Percentiles rank a stretch among this genome's conserved stretches.
Evolutionary conservation across 208 protist genomes (phyloP).

Genomic region (Trypanosoma conorhini): DNA sequence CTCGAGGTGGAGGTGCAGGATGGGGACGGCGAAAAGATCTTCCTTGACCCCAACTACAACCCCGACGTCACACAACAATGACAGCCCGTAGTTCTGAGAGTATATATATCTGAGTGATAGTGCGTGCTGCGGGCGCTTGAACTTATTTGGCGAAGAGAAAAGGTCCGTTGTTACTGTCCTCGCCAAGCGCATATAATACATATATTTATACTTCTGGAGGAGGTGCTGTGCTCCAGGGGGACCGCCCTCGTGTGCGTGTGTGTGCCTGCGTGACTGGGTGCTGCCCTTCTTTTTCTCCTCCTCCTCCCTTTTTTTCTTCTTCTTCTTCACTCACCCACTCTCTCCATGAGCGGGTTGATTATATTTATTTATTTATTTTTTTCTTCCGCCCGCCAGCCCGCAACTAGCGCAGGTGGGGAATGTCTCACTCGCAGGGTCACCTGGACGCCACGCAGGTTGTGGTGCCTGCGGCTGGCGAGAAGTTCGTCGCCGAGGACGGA

Average conservation of each 20-base stretch:
- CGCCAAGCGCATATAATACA: too few species aligned
- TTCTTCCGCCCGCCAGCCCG: slow-evolving; percentile 16
- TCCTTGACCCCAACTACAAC: slow-evolving; percentile 88
- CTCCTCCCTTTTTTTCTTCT: too few species aligned
- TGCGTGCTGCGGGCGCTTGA: too few species aligned
- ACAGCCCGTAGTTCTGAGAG: slow-evolving; percentile 1
- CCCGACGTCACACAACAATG: slow-evolving; percentile 56
- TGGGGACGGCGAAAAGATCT: slow-evolving; percentile 63
- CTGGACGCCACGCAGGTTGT: slow-evolving; percentile 27
- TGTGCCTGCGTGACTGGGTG: too few species aligned
- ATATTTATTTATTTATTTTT: slow-evolving; percentile 22
- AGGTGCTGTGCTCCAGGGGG: too few species aligned
- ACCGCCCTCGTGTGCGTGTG: too few species aligned
- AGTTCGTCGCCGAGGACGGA: slow-evolving; percentile 79
- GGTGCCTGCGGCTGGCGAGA: slow-evolving; percentile 65
- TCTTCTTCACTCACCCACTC: too few species aligned
- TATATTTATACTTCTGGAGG: too few species aligned
- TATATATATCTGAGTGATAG: slow-evolving; percentile 6
- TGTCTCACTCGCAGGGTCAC: slow-evolving; percentile 8
- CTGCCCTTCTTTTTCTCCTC: too few species aligned
- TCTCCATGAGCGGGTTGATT: too few species aligned
- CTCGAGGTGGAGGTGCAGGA: slow-evolving; percentile 79
- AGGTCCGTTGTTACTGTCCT: too few species aligned
- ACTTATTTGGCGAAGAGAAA: too few species aligned
- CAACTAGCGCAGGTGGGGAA: background rate